phyloP scores from a whole-genome alignment of 306 rosid genomes.

The Acacia acuminata region DNA sequence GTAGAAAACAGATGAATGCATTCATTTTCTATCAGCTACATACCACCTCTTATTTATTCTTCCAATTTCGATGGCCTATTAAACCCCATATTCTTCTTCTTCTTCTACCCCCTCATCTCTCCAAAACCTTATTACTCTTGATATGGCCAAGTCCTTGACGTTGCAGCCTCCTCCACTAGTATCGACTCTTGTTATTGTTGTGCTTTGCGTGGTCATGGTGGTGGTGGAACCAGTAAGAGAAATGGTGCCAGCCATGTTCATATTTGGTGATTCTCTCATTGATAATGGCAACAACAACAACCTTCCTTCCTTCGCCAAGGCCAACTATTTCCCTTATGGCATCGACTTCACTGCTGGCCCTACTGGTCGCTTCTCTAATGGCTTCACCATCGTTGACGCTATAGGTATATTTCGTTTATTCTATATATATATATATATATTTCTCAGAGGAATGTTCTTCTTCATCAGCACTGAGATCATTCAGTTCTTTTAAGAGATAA shows the following conservation, averaged over 20 bases:
- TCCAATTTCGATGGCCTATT: background rate
- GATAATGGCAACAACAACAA: slow-evolving; percentile 95
- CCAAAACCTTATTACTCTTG: background rate
- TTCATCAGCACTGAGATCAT: background rate
- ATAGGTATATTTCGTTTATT: slow-evolving; percentile 39
- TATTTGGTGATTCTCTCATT: slow-evolving; percentile 91
- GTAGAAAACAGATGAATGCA: slow-evolving; percentile 55
- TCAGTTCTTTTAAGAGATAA: background rate
- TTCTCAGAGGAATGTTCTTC: background rate
- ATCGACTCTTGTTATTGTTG: slow-evolving; percentile 28
- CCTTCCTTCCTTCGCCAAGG: slow-evolving; percentile 85
- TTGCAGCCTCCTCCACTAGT: background rate
- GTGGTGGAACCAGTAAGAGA: slow-evolving; percentile 35
- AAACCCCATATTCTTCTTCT: background rate
- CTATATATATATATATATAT: background rate
- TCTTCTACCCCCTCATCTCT: background rate
- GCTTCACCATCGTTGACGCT: slow-evolving; percentile 86
- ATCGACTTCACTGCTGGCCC: slow-evolving; percentile 89
- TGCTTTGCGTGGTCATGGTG: slow-evolving; percentile 22
- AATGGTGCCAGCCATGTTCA: slow-evolving; percentile 88
- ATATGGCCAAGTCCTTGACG: slow-evolving; percentile 46
- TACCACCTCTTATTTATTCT: slow-evolving; percentile 34
- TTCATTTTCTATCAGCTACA: slow-evolving; percentile 67
- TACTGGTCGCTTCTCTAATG: slow-evolving; percentile 90
- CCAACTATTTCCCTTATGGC: slow-evolving; percentile 90